Evolutionary conservation across 495 filamentous ascomycete species (phyloP).

Genomic region (Xeromyces bisporus): DNA sequence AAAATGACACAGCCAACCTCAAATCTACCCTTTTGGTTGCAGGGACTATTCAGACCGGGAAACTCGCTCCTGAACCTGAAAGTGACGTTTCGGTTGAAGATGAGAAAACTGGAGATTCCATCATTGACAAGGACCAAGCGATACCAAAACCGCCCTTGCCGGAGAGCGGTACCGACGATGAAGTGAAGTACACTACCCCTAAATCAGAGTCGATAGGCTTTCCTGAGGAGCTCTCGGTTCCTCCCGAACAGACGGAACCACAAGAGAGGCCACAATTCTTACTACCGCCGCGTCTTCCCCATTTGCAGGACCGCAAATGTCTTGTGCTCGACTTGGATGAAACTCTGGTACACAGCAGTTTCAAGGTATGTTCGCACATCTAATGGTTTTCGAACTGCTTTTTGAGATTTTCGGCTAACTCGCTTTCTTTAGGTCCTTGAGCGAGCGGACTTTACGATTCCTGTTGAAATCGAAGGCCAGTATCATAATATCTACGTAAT

Average conservation of each 20-base stretch:
- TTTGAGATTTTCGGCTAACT: slow-evolving; percentile 13
- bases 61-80: background rate
- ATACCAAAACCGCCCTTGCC: slow-evolving; percentile 2
- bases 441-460: slow-evolving; percentile 97
- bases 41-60: background rate
- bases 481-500: slow-evolving; percentile 99
- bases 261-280: slow-evolving; percentile 49
- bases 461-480: slow-evolving; percentile 96
- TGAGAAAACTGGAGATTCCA: slow-evolving; percentile 3
- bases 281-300: slow-evolving; percentile 58
- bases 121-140: slow-evolving; percentile 4
- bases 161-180: slow-evolving; percentile 6
- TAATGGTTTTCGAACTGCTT: slow-evolving; percentile 1
- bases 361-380: slow-evolving; percentile 54
- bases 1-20: background rate
- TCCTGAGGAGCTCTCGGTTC: slow-evolving; percentile 42
- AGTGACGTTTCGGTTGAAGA: slow-evolving; percentile 1
- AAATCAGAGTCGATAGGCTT: slow-evolving; percentile 25
- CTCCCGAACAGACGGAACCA: slow-evolving; percentile 15
- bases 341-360: slow-evolving; percentile 97
- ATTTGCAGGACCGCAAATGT: slow-evolving; percentile 76
- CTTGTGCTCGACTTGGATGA: slow-evolving; percentile 93
- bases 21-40: background rate
- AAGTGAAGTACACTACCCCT: slow-evolving; percentile 14
- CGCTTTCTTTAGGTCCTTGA: slow-evolving; percentile 61